phyloP scores from a whole-genome alignment of 257 asterid species.

The Solanum sejunctum region DNA sequence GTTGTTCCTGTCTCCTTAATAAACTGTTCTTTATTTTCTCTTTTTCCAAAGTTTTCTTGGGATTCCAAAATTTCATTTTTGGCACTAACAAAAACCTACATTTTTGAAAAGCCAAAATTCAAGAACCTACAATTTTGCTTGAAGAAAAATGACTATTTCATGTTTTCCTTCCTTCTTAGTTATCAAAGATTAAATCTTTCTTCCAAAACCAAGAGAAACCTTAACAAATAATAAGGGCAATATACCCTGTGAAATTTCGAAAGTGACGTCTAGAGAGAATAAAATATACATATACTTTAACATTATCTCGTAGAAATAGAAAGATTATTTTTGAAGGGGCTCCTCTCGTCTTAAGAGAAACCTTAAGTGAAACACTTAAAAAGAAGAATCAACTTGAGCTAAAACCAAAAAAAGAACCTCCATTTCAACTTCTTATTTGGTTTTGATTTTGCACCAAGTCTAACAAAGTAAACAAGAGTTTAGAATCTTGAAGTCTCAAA shows the following conservation, averaged over 20 bases:
- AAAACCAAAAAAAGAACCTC: background rate
- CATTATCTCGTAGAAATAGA: no score
- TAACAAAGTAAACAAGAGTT: background rate
- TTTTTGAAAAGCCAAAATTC: background rate
- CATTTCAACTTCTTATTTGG: background rate
- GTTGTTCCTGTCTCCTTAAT: background rate
- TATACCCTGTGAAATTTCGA: accelerated
- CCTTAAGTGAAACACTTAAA: background rate
- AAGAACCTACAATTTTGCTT: background rate
- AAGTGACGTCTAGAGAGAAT: no score
- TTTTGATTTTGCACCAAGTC: background rate
- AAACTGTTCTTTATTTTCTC: background rate
- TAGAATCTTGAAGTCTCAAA: accelerated
- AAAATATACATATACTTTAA: no score
- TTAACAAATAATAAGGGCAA: background rate
- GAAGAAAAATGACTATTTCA: background rate
- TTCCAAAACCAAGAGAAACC: background rate
- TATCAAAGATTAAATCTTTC: background rate
- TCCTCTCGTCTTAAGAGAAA: background rate
- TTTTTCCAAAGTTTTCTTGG: background rate
- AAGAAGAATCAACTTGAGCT: background rate
- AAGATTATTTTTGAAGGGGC: no score
- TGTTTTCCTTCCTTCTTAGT: background rate
- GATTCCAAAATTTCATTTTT: background rate
- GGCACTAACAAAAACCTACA: background rate